Conservation (phyloP, 78 protist genomes). For the Isochrysis galbana region DNA sequence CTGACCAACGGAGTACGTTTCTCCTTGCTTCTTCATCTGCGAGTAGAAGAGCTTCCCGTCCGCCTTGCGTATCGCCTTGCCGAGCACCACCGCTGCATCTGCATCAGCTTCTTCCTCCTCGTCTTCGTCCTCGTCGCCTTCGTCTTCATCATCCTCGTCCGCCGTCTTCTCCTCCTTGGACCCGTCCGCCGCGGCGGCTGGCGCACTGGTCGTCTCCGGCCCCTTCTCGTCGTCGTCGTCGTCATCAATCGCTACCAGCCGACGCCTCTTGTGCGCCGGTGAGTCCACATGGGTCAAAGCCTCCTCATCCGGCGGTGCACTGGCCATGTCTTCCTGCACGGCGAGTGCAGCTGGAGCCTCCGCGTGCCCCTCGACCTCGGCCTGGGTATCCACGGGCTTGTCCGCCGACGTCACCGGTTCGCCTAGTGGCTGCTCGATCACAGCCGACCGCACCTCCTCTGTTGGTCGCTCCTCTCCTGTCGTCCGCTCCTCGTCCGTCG, state of each 20-base stretch:
- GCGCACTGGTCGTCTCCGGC: not conserved
- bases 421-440: not conserved
- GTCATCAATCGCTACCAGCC: not conserved
- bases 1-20: not conserved
- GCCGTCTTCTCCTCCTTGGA: not conserved
- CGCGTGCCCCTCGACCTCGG: not conserved
- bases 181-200: no score
- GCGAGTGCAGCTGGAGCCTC: no score
- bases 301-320: no score
- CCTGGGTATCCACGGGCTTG: not conserved
- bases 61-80: not conserved
- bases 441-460: not conserved
- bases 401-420: not conserved
- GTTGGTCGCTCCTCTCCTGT: not conserved
- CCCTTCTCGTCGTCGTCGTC: not conserved
- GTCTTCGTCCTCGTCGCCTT: not conserved
- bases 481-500: not conserved
- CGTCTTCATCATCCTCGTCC: not conserved
- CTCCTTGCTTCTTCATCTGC: not conserved
- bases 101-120: not conserved
- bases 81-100: not conserved
- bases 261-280: not conserved
- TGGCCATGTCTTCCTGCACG: no score
- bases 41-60: slow-evolving; percentile 6
- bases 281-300: no score